Evolutionary conservation across 2,329 filamentous ascomycete species (phyloP).

Genomic region (Hawksworthiomyces lignivorus): DNA sequence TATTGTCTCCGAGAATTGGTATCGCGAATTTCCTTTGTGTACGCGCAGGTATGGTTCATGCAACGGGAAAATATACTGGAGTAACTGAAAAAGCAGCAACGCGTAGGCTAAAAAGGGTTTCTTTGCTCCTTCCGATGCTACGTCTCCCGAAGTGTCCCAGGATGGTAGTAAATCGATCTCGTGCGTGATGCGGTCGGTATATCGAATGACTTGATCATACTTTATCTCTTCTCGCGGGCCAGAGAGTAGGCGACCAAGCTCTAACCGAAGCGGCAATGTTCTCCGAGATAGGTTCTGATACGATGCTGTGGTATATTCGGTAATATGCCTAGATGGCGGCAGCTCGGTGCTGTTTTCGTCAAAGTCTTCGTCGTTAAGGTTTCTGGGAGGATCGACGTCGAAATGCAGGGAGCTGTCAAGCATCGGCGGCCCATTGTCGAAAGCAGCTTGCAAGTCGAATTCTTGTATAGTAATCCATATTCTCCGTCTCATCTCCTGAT

Average conservation of each 20-base stretch:
- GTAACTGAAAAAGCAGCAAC: conserved; percentile 51
- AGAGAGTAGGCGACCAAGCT: conserved; percentile 48
- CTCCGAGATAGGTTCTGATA: conserved; percentile 51
- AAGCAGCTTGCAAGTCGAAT: conserved; percentile 54
- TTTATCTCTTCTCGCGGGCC: conserved; percentile 47
- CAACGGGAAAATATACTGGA: conserved; percentile 54
- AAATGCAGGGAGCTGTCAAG: conserved; percentile 49
- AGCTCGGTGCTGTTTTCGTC: conserved; percentile 40
- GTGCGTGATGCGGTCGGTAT: conserved; percentile 52
- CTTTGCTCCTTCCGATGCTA: conserved; percentile 20
- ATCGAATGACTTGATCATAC: conserved; percentile 54
- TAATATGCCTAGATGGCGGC: conserved; percentile 41
- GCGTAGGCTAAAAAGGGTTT: conserved; percentile 51
- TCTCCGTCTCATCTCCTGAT: conserved; percentile 54
- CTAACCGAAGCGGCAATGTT: conserved; percentile 47
- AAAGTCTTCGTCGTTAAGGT: conserved; percentile 47
- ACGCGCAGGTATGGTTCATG: conserved; percentile 55
- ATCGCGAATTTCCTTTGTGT: conserved; percentile 51
- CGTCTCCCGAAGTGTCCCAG: conserved; percentile 35
- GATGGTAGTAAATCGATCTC: conserved; percentile 53
- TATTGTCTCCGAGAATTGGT: conserved; percentile 55
- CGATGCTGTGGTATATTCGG: conserved; percentile 50
- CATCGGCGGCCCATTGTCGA: conserved; percentile 52
- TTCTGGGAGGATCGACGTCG: conserved; percentile 47
- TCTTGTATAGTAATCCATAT: conserved; percentile 56